Conservation (phyloP, 495 filamentous ascomycete genomes). For the Copromyces sp. region DNA sequence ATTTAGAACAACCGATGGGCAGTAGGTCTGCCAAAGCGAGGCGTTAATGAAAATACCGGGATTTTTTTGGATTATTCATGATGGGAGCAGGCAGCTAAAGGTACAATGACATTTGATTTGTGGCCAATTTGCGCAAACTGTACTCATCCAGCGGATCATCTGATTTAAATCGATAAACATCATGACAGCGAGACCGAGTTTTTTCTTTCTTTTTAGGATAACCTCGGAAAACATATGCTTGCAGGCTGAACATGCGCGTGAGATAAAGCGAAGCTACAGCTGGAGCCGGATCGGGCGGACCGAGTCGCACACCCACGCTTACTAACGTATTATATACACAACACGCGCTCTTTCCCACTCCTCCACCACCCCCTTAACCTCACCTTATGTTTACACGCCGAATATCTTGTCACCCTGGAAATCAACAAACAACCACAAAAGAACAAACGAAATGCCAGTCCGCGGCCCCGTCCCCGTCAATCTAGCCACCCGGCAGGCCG, state of each 20-base stretch:
- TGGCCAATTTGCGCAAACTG: no score
- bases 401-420: no score
- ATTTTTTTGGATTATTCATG: not conserved
- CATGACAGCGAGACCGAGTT: no score
- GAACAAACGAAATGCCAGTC: constrained; percentile 14
- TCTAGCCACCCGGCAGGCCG: constrained; percentile 13
- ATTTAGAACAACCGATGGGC: not conserved
- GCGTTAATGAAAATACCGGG: not conserved
- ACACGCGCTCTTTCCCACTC: not conserved
- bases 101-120: not conserved
- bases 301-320: not conserved
- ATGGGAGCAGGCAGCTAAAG: not conserved
- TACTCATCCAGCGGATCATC: no score
- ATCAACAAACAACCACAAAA: not conserved
- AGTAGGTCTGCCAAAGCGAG: not conserved
- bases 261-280: not conserved
- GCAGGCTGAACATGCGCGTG: not conserved
- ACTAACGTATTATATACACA: not conserved
- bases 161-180: no score
- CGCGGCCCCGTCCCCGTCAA: constrained; percentile 20
- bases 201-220: not conserved
- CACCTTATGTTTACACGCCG: not conserved
- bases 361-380: not conserved
- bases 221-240: not conserved
- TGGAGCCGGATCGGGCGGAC: no score